These are phyloP conservation scores for Annulohypoxylon truncatum DNA, from an alignment of 2,329 filamentous ascomycete genomes.

Conservation along the genomic window DNA sequence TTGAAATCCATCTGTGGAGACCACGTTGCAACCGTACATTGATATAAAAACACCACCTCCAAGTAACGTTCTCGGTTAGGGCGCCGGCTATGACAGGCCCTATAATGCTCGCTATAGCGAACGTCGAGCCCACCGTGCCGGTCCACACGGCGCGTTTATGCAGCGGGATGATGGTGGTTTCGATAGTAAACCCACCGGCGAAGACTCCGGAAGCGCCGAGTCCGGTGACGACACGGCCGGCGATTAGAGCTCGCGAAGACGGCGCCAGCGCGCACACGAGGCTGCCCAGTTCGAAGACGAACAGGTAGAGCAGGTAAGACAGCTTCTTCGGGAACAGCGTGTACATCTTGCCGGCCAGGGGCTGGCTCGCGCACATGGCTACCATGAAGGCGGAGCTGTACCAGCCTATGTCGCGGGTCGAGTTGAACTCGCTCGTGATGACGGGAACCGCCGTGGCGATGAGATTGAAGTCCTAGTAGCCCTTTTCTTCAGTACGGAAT, in stretches of 20 bases:
- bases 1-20: neutral
- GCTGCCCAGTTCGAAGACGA: slow-evolving; percentile 10
- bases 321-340: slow-evolving; percentile 2
- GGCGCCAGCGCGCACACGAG: slow-evolving; percentile 4
- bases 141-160: slow-evolving; percentile 1
- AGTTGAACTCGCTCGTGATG: slow-evolving; percentile 33
- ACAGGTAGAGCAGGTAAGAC: neutral
- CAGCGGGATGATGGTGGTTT: slow-evolving; percentile 3
- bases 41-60: slow-evolving; percentile 23
- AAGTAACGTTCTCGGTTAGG: slow-evolving; percentile 3
- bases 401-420: slow-evolving; percentile 32
- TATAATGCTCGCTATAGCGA: slow-evolving; percentile 6
- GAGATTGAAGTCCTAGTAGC: slow-evolving; percentile 13
- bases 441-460: slow-evolving; percentile 15
- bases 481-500: too few species aligned
- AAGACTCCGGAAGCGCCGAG: slow-evolving; percentile 10
- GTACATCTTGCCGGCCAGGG: slow-evolving; percentile 1
- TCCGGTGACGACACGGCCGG: slow-evolving; percentile 9
- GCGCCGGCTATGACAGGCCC: slow-evolving; percentile 15
- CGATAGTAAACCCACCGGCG: slow-evolving; percentile 2
- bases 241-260: slow-evolving; percentile 1
- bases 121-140: neutral
- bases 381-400: slow-evolving; percentile 23
- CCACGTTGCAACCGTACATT: neutral
- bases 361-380: slow-evolving; percentile 1